Conservation (phyloP, 257 asterid genomes). For the Haberlea rhodopensis region DNA sequence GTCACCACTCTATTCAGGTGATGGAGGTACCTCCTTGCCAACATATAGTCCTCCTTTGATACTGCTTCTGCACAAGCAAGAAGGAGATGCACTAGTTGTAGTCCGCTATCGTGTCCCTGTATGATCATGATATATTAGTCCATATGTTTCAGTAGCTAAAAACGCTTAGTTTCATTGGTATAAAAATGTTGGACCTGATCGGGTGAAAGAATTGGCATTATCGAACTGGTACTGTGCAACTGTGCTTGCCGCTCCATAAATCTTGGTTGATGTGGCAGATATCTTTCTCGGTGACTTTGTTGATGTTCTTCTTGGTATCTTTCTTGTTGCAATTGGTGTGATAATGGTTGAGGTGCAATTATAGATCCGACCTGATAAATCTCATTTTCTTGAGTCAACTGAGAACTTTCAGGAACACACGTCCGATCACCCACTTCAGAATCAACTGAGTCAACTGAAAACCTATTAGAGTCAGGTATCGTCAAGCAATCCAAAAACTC, state of each 20-base stretch:
- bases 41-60: constrained; percentile 77
- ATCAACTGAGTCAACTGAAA: too few species aligned
- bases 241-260: not conserved
- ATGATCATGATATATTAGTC: not conserved
- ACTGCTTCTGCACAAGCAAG: constrained; percentile 87
- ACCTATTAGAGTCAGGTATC: constrained; percentile 41
- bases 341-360: constrained; percentile 37
- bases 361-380: constrained; percentile 28
- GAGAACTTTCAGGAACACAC: constrained; percentile 28
- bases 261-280: constrained; percentile 19
- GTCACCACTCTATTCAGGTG: constrained; percentile 69
- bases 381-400: constrained; percentile 28
- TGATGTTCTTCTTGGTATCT: constrained; percentile 55
- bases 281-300: constrained; percentile 19
- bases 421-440: constrained; percentile 21
- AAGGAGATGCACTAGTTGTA: constrained; percentile 75
- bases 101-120: constrained; percentile 75
- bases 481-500: constrained; percentile 57
- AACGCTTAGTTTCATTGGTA: not conserved
- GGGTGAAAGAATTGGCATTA: constrained; percentile 51
- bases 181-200: constrained; percentile 48
- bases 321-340: constrained; percentile 63
- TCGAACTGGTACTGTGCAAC: constrained; percentile 40
- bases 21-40: constrained; percentile 68
- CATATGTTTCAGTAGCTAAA: not conserved